Evolutionary conservation across 176 grass and related monocot species (phyloP), one percentile per base, ranked within the genome.

Genomic region (Carex kokanica): DNA sequence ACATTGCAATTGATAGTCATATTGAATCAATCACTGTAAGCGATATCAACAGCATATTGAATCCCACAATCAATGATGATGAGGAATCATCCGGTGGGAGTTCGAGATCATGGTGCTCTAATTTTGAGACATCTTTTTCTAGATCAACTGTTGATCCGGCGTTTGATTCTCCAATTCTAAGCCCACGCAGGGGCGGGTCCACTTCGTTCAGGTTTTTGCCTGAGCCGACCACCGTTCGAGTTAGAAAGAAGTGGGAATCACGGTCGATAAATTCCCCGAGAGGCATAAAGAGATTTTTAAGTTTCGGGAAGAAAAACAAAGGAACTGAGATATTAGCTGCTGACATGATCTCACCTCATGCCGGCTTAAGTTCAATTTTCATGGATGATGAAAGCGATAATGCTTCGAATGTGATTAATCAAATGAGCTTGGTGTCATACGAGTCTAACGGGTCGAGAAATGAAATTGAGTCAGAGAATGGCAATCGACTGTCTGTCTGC

Each of bases 81-180:
- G 83, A 77, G 47, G 89, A 71, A 32, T 68, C 80, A 32, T 70
- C 86, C 0, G 55, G 68, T 55, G 70, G 73, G 49, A 94, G 91
- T 87, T 87, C 88, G n/a, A 85, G 79, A 64, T 94, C 88, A 15
- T 88, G 93, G 41, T 92, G 91, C 68, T 94, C 88, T 18, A 91
- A 97, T 11, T 80, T 97, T 0, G 88, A 69, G 64, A 87, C 90
- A 10, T 91, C 89, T 6, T 92, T 97, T 84, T 93, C 94, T 13
- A 57, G 73, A 87, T 94, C 94, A 18, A 88, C 88, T 34, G 38
- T 90, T 0, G 86, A 82, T 20, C n/a, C 72, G 17, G 87, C 82
- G 3, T 77, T 84, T 21, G 86, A 88, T 84, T 87, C 72, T 60
- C 79, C 66, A 3, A 83, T 36, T 85, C 79, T 12, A 49, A 84